Base-by-base conservation (phyloP, 2,329 filamentous ascomycete genomes). In the Colletotrichum paranaense region DNA sequence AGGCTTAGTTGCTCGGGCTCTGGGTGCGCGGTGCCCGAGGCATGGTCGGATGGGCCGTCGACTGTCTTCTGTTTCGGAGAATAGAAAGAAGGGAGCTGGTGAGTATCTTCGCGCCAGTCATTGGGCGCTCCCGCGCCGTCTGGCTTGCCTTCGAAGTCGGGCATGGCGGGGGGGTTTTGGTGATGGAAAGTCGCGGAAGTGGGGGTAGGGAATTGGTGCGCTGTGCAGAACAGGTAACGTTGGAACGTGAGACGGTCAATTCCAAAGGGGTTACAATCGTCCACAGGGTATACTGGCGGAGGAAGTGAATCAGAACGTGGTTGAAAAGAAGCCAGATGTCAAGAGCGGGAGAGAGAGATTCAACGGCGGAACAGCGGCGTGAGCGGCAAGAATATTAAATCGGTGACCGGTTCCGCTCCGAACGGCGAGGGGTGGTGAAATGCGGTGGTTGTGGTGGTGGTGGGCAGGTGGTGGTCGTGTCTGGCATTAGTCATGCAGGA, bases 81-180 rank as follows among this genome's bases (percentile, higher is more conserved):
- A 76, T 87, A 87, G 76, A 87, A 87, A 11, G 86, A 85, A 2
- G 86, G 86, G 46, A 87, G 82, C 60, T 83, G 80, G 71, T 78
- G 77, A 35, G 79, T 79, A 58, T 83, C 79, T 74, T 79, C 77
- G 74, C 78, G 78, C 78, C 76, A 78, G 76, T 78, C 63, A 16
- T 73, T 72, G 73, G 75, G 69, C 68, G 62, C 72, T 69, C 66
- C 62, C 65, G 72, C 68, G 64, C 55, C 56, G 12, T 52, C 59
- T 57, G 59, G 64, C 75, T 76, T 78, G 71, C 76, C 72, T 76
- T 81, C 76, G 62, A 79, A 78, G 60, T 64, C 73, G 32, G 74
- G 74, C 74, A 75, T 75, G 57, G 58, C 73, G 62, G 65, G 65
- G 66, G 57, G 4, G 30, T 28, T 38, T 42, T 42, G 38, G 67